Conservation (phyloP, 106 monocot species). For the Phalaenopsis aphrodite region DNA sequence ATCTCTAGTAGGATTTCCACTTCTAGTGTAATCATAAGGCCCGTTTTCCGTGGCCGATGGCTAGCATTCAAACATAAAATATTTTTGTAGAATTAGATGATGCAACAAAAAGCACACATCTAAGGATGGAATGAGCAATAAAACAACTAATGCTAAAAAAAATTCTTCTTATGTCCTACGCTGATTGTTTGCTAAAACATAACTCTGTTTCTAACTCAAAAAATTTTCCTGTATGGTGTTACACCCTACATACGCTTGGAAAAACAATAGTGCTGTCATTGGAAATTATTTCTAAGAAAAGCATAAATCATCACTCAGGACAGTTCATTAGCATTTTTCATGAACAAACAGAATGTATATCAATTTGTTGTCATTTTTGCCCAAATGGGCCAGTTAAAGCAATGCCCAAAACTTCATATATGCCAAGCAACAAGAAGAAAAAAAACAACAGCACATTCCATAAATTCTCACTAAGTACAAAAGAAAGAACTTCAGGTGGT, state of each 20-base stretch:
- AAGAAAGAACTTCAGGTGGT: not conserved
- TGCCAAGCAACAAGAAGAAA: not conserved
- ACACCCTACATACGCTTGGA: not conserved
- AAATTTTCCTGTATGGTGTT: not conserved
- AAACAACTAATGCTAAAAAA: not conserved
- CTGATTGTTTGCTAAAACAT: not conserved
- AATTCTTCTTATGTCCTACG: not conserved
- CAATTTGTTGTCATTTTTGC: not conserved
- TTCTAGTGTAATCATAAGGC: slow-evolving; percentile 96
- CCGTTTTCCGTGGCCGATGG: slow-evolving; percentile 90
- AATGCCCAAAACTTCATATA: not conserved
- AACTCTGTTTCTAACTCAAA: not conserved
- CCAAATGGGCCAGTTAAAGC: not conserved
- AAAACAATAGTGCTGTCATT: not conserved
- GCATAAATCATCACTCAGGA: not conserved
- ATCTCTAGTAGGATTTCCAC: slow-evolving; percentile 97
- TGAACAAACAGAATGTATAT: not conserved
- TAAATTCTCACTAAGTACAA: not conserved
- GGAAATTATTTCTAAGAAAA: not conserved
- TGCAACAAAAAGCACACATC: not conserved
- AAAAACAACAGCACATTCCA: not conserved
- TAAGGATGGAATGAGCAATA: not conserved
- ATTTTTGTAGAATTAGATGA: not conserved
- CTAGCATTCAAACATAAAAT: slow-evolving; percentile 26
- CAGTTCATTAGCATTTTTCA: not conserved